A percentile compares a stretch with the other conserved stretches of the same genome.
phyloP scores from a whole-genome alignment of 805 yeast species.

The Teunomyces barrocoloradensis region DNA sequence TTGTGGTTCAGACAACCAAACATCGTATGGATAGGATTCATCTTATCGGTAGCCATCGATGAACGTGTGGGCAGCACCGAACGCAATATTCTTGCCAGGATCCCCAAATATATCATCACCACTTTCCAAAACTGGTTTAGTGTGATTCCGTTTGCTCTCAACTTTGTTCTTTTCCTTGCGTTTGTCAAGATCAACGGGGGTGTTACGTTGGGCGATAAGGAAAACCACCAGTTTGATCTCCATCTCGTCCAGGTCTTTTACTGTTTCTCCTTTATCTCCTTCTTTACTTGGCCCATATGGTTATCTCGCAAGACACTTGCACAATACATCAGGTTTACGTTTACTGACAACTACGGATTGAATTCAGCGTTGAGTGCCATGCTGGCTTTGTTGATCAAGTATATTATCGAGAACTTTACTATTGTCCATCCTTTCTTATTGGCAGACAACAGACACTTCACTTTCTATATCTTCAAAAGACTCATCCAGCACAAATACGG shows the following conservation, averaged over 20 bases:
- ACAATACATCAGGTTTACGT: conserved; percentile 35
- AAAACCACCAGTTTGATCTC: conserved; percentile 68
- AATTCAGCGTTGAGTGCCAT: conserved; percentile 15
- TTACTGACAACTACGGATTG: conserved; percentile 19
- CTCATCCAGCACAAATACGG: conserved; percentile 51
- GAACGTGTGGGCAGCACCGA: conserved; percentile 24
- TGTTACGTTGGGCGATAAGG: conserved; percentile 87
- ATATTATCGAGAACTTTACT: conserved; percentile 58
- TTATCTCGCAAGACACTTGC: conserved; percentile 40
- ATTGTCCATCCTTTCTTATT: conserved; percentile 84
- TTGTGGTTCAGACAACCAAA: conserved; percentile 87
- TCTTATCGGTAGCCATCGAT: conserved; percentile 55
- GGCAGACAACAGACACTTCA: conserved; percentile 92
- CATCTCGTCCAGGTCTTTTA: conserved; percentile 84
- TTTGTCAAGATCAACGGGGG: conserved; percentile 75
- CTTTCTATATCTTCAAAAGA: conserved; percentile 79
- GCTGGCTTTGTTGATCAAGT: conserved; percentile 31
- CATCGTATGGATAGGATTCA: conserved; percentile 76
- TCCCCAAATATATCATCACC: conserved; percentile 12
- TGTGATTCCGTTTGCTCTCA: conserved; percentile 51
- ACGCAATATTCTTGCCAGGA: conserved; percentile 15
- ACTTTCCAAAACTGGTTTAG: conserved; percentile 17
- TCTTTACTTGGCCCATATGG: conserved; percentile 79
- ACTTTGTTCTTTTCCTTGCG: conserved; percentile 49
- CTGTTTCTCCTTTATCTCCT: conserved; percentile 59